Evolutionary conservation across 2,329 filamentous ascomycete genomes (phyloP).

Genomic region (Trichoderma atroviride): DNA sequence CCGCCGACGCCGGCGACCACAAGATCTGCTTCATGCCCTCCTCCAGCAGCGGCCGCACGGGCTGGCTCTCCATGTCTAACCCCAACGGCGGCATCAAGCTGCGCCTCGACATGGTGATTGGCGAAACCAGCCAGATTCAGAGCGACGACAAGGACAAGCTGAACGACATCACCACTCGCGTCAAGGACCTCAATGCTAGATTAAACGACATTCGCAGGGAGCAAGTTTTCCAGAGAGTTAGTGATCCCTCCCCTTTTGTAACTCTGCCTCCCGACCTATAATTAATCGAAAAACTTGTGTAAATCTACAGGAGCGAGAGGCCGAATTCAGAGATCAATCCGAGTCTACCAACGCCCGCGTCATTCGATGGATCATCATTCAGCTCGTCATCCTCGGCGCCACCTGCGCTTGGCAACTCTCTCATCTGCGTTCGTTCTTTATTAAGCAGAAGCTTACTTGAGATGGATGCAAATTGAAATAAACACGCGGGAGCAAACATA

Average conservation of each 20-base stretch:
- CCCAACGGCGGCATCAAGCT: slow-evolving; percentile 79
- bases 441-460: slow-evolving; percentile 98
- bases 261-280: not conserved
- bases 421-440: slow-evolving; percentile 95
- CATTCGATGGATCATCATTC: slow-evolving; percentile 90
- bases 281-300: not conserved
- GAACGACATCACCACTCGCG: slow-evolving; percentile 81
- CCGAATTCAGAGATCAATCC: slow-evolving; percentile 97
- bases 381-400: slow-evolving; percentile 78
- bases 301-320: slow-evolving; percentile 78
- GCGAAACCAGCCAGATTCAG: slow-evolving; percentile 91
- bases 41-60: slow-evolving; percentile 67
- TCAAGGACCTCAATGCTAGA: slow-evolving; percentile 85
- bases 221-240: slow-evolving; percentile 92
- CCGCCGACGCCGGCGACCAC: slow-evolving; percentile 93
- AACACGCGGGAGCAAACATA: not conserved
- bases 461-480: not conserved
- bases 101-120: slow-evolving; percentile 87
- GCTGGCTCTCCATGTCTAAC: slow-evolving; percentile 69
- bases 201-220: slow-evolving; percentile 88
- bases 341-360: slow-evolving; percentile 91
- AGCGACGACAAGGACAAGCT: slow-evolving; percentile 93
- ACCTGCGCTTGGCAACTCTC: slow-evolving; percentile 98
- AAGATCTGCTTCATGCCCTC: slow-evolving; percentile 90
- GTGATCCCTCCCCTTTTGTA: slow-evolving; percentile 33